Evolutionary conservation across 129 eudicot genomes (phyloP), one percentile per base, ranked within the genome.

Genomic region (Deinandra increscens): DNA sequence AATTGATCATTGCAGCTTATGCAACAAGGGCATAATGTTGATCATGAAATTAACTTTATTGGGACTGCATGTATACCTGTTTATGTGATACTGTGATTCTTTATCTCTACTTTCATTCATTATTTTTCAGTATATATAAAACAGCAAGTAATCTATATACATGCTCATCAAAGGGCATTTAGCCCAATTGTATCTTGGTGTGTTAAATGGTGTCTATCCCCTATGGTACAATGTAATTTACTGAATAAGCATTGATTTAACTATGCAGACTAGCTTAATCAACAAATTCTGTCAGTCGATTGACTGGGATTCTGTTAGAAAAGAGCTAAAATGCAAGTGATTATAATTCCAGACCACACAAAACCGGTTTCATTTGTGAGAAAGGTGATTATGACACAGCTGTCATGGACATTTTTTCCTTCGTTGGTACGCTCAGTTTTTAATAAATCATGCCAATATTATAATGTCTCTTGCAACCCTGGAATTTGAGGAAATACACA

Each of bases 231-330:
- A 4, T 1, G 14, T 49, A 50, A 14, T 23, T 20, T 56, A 2
- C 41, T 41, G n/a, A 26, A 26, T 26, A 26, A 1, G 31, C 31
- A 26, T n/a, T 26, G 31, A 26, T 26, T 26, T 26, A 43, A 71
- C 58, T 46, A 6, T 63, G 75, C 84, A 86, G 93, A 78, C 77
- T 56, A 84, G 93, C 53, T 48, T 83, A 51, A 76, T 86, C 77
- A 83, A 83, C 86, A 86, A 77, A 12, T 81, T 75, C 74, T 86
- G 88, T 70, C 84, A 86, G 73, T 66, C 81, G 66, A 58, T 81
- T 34, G 88, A 86, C 50, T 84, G 84, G n/a, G 84, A 83, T 60
- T 84, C 84, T 51, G 73, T 79, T 68, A 81, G 78, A 72, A 83
- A 81, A 71, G 93, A 83, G 75, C 42, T 86, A 56, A 53, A 79